Conservation (phyloP, 1,284 basidiomycete genomes). For the Puccinia hordei region DNA sequence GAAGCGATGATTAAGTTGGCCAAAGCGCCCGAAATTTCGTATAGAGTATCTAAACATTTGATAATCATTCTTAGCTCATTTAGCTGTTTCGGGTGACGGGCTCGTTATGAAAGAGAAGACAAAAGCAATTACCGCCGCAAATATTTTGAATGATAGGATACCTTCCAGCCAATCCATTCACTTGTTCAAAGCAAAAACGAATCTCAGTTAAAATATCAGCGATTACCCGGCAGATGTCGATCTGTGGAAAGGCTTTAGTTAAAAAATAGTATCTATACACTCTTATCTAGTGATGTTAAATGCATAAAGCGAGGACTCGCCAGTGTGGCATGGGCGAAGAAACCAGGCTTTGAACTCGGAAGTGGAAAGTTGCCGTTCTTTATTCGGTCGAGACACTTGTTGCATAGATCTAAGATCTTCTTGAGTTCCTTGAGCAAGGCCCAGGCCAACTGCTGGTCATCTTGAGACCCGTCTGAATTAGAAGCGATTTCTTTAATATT, state of each 20-base stretch:
- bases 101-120: neutral
- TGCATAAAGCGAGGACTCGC: neutral
- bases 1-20: constrained; percentile 27
- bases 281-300: neutral
- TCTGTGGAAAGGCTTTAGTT: neutral
- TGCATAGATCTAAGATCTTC: neutral
- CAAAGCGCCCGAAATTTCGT: constrained; percentile 15
- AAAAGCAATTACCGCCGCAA: neutral
- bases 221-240: constrained; percentile 23
- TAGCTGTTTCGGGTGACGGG: neutral
- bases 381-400: neutral
- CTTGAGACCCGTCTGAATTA: neutral
- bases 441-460: constrained; percentile 15
- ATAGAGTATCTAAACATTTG: constrained; percentile 5
- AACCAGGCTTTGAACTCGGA: constrained; percentile 18
- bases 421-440: constrained; percentile 17
- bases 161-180: neutral
- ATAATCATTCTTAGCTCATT: neutral
- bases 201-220: constrained; percentile 32
- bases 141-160: constrained; percentile 31
- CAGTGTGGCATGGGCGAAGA: neutral
- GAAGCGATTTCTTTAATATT: constrained; percentile 7
- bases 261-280: neutral
- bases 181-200: constrained; percentile 14
- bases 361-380: constrained; percentile 14